Percentiles rank a stretch among this genome's conserved stretches.
These are phyloP conservation scores for Bipolaris cookei DNA, from an alignment of 2,329 filamentous ascomycete genomes.

Conservation along the genomic window DNA sequence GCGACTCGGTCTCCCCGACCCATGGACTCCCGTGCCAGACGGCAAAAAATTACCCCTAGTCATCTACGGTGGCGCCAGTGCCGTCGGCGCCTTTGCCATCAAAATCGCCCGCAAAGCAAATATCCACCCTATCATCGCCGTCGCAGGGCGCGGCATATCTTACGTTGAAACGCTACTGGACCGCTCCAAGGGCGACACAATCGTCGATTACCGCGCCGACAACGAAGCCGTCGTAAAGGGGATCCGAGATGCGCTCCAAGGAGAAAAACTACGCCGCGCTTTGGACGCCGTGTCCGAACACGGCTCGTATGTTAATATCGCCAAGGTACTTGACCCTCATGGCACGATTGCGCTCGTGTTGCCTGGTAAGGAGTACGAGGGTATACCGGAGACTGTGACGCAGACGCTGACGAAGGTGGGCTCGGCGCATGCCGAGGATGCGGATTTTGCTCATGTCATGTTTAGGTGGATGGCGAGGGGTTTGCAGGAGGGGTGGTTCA, in stretches of 20 bases:
- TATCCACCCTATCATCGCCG: constrained; percentile 53
- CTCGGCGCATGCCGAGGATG: constrained; percentile 32
- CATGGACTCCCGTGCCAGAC: constrained; percentile 43
- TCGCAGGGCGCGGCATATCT: constrained; percentile 49
- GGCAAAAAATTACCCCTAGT: constrained; percentile 39
- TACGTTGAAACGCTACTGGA: constrained; percentile 51
- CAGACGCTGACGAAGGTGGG: constrained; percentile 49
- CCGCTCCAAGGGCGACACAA: constrained; percentile 48
- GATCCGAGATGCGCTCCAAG: constrained; percentile 55
- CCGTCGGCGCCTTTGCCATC: constrained; percentile 52
- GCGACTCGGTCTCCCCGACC: constrained; percentile 51
- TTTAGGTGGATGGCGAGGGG: constrained; percentile 55
- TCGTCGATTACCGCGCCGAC: constrained; percentile 63
- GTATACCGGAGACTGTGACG: constrained; percentile 50
- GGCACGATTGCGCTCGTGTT: constrained; percentile 52
- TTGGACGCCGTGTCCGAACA: constrained; percentile 66
- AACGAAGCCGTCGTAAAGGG: constrained; percentile 51
- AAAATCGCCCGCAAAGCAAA: constrained; percentile 49
- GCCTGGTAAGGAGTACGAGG: constrained; percentile 53
- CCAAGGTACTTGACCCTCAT: constrained; percentile 44
- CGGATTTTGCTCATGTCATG: constrained; percentile 56
- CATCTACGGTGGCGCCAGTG: constrained; percentile 51
- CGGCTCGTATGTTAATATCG: constrained; percentile 50
- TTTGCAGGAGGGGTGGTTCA: constrained; percentile 59
- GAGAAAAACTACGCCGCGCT: constrained; percentile 57